Percentiles rank a stretch among this genome's conserved stretches.
These are phyloP conservation scores for Blepharisma undulans DNA, from an alignment of 169 alveolate genomes.

Conservation along the genomic window DNA sequence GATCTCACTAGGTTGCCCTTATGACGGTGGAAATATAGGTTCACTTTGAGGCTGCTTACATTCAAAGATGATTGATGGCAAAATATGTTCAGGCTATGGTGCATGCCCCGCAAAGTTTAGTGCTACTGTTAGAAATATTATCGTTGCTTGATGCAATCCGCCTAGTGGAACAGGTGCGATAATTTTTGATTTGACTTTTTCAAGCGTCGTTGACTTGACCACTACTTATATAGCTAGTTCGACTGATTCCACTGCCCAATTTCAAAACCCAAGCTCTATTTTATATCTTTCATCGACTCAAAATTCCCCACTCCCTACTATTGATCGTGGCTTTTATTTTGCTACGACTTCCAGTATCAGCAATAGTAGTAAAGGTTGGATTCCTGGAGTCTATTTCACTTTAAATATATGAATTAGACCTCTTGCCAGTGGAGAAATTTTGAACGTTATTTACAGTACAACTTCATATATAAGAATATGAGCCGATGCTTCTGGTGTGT, in stretches of 20 bases:
- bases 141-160: neutral
- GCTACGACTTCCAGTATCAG: neutral
- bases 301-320: constrained; percentile 9
- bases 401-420: neutral
- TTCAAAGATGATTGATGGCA: neutral
- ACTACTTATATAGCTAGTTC: neutral
- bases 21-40: neutral
- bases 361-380: neutral
- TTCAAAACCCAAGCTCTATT: neutral
- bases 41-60: neutral
- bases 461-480: neutral
- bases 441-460: neutral
- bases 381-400: neutral
- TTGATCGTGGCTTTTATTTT: constrained; percentile 24
- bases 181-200: neutral
- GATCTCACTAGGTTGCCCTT: neutral
- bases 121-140: too few species aligned
- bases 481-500: neutral
- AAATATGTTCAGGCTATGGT: neutral
- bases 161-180: neutral
- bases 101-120: neutral
- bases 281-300: neutral
- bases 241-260: neutral
- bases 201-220: neutral
- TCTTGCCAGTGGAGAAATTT: neutral